Percentiles rank a stretch among this genome's conserved stretches.
Evolutionary conservation across 2,329 filamentous ascomycete genomes (phyloP).

Genomic region (Ascosphaera apis): DNA sequence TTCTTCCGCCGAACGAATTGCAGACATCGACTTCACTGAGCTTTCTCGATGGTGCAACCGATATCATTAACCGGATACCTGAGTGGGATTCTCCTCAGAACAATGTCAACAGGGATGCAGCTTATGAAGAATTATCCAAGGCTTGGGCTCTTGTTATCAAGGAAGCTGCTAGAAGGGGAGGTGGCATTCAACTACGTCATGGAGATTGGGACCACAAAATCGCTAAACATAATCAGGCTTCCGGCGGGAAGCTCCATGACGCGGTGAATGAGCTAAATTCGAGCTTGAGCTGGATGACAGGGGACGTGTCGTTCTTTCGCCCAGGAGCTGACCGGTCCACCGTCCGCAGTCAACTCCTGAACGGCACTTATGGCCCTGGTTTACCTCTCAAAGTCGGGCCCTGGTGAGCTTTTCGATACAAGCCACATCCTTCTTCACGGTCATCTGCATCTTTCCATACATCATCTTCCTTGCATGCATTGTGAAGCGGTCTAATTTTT

Average conservation of each 20-base stretch:
- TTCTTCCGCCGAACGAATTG: constrained; percentile 71
- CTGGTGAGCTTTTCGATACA: no score
- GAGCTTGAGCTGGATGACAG: constrained; percentile 52
- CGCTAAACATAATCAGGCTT: constrained; percentile 66
- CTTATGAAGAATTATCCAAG: constrained; percentile 85
- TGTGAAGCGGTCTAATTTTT: no score
- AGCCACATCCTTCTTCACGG: no score
- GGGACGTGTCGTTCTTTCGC: constrained; percentile 10
- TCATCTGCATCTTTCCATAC: no score
- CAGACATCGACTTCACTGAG: constrained; percentile 64
- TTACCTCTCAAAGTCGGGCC: constrained; percentile 31
- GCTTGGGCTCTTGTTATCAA: constrained; percentile 83
- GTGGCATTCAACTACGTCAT: constrained; percentile 70
- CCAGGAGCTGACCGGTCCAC: constrained; percentile 19
- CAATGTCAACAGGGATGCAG: constrained; percentile 80
- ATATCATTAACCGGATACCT: constrained; percentile 70
- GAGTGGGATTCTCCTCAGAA: constrained; percentile 78
- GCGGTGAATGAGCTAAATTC: constrained; percentile 56
- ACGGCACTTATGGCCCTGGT: constrained; percentile 31
- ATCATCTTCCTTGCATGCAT: no score
- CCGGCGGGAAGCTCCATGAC: constrained; percentile 55
- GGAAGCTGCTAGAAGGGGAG: constrained; percentile 75
- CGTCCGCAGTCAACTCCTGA: constrained; percentile 33
- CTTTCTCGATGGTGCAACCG: constrained; percentile 74
- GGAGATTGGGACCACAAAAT: constrained; percentile 84